Percentiles rank a stretch among this genome's conserved stretches.
These are phyloP conservation scores for Trichoderma virens DNA, from an alignment of 495 filamentous ascomycete genomes.

Conservation along the genomic window DNA sequence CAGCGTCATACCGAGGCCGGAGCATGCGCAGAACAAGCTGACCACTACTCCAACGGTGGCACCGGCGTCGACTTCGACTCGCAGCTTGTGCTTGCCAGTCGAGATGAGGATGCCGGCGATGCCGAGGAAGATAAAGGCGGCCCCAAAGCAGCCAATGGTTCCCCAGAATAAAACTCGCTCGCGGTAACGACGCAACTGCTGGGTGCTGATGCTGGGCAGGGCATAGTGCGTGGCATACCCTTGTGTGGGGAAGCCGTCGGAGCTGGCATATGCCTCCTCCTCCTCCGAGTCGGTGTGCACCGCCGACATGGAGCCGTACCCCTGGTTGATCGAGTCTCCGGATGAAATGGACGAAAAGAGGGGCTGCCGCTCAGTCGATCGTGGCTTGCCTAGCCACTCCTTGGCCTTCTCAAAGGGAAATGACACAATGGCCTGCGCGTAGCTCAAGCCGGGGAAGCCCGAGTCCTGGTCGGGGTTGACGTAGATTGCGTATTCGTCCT, in stretches of 20 bases:
- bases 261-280: slow-evolving; percentile 20
- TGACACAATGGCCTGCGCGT: slow-evolving; percentile 33
- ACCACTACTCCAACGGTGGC: slow-evolving; percentile 50
- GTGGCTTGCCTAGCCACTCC: slow-evolving; percentile 30
- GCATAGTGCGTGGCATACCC: slow-evolving; percentile 38
- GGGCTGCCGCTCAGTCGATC: slow-evolving; percentile 23
- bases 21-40: slow-evolving; percentile 46
- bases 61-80: slow-evolving; percentile 51
- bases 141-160: slow-evolving; percentile 35
- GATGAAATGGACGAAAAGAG: slow-evolving; percentile 23
- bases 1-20: slow-evolving; percentile 43
- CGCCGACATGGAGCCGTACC: slow-evolving; percentile 27
- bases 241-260: slow-evolving; percentile 25
- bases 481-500: slow-evolving; percentile 46
- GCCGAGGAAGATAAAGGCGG: slow-evolving; percentile 44
- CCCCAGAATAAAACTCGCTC: slow-evolving; percentile 40
- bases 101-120: slow-evolving; percentile 45
- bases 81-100: slow-evolving; percentile 45
- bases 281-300: slow-evolving; percentile 21
- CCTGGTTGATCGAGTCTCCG: slow-evolving; percentile 19
- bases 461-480: slow-evolving; percentile 44
- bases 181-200: slow-evolving; percentile 29
- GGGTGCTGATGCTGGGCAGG: slow-evolving; percentile 35
- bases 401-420: slow-evolving; percentile 37
- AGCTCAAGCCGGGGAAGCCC: slow-evolving; percentile 40